Evolutionary conservation across 176 grass and related monocot genomes (phyloP), one percentile per base, ranked within the genome.

Genomic region (Metroxylon sagu): DNA sequence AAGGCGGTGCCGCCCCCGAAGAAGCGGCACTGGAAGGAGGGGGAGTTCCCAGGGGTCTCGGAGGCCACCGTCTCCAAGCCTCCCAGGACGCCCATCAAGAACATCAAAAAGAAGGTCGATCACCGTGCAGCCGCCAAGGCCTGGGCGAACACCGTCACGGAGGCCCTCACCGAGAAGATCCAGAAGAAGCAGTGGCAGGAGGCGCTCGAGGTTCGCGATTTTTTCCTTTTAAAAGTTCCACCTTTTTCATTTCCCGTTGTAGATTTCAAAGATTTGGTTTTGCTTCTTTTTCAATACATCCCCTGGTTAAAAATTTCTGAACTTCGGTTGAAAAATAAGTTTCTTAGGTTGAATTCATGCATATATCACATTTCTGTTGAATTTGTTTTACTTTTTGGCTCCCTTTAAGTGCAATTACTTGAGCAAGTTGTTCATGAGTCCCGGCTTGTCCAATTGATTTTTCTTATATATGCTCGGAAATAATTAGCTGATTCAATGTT

Each of bases 121-220:
- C 70, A 76, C 18, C 80, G 86, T 4, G 74, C 65, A 17, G 64
- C 79, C 0, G 71, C 86, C 53, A 82, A 67, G 65, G 86, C 86
- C 8, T 96, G 91, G 91, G 80, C 64, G n/a, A 82, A 80, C 83
- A 96, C 86, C 4, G 83, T 96, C 75, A 90, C 91, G 16, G 91
- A 96, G 62, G 77, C 80, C 6, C 80, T 96, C 8, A 49, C 83
- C 0, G 91, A 90, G 28, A 64, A 67, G 63, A 85, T 96, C 71
- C 62, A 60, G 62, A 59, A 77, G 70, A 82, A 73, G 69, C 71
- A 90, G 28, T 85, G 80, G 83, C 69, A 66, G 26, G 76, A 78
- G 49, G 83, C 91, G 14, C 86, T 96, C 18, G 64, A 87, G 80
- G 89, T 93, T 56, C 7, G 17, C 19, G 4, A 26, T 6, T 17